Evolutionary conservation across 495 filamentous ascomycete species (phyloP), one percentile per base, ranked within the genome.

Genomic region (Aspergillus conjunctus): DNA sequence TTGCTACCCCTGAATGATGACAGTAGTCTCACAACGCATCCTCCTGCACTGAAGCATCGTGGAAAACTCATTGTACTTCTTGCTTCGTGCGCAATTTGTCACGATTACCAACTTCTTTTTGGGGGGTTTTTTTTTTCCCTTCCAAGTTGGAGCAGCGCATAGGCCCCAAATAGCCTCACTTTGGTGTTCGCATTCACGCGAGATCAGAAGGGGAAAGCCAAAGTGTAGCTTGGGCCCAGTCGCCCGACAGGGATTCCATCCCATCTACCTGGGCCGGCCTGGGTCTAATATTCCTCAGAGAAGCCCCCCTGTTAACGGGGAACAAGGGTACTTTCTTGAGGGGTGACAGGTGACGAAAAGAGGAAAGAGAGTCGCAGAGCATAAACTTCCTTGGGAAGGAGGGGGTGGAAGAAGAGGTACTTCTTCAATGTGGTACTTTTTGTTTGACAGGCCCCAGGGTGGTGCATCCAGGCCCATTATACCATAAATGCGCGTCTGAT

Each of bases 191-290:
- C 44, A 11, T 22, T 48, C 10, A 18, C 44, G 44, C 17, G 44
- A 48, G 44, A 49, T 31, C 17, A 46, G 30, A 11, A 11, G 14
- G 18, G n/a, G 34, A 43, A 31, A 20, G 22, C 44, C 32, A 52
- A 52, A 52, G 34, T 18, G 11, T 54, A 15, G 37, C 57, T 48
- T 48, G 9, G 57, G 18, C 39, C 39, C 26, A 9, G 8, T 21
- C 32, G 14, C 22, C 15, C 8, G 22, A 21, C 65, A 56, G 39
- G 61, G 61, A 59, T 52, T 37, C 45, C 32, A 59, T 54, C 58
- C 64, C 60, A 58, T 67, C 14, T 33, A 58, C 50, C 58, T 59
- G 61, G 61, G 43, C 32, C 39, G 61, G 43, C 32, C 39, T 44
- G 15, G 51, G 58, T 46, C 18, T 44, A 21, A 33, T 31, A 51